Conservation (phyloP, 805 yeast species). For the Kuraishia hungarica region DNA sequence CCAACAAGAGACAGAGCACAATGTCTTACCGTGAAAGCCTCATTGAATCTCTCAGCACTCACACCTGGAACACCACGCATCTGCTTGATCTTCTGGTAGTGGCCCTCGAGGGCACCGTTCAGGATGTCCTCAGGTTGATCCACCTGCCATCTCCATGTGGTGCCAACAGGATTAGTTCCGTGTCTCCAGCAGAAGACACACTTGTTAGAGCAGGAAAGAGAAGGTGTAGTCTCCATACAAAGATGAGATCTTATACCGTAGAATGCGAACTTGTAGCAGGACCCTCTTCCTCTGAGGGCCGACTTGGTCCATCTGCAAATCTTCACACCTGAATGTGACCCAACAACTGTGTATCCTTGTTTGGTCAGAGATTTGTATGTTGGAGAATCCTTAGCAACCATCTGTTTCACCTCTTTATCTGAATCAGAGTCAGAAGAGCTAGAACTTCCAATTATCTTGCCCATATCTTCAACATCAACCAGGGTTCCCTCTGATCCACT, state of each 20-base stretch:
- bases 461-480: conserved; percentile 88
- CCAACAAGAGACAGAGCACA: conserved; percentile 93
- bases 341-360: conserved; percentile 90
- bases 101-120: conserved; percentile 82
- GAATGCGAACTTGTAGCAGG: conserved; percentile 87
- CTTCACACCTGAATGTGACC: conserved; percentile 91
- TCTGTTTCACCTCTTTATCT: conserved; percentile 46
- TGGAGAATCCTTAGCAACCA: conserved; percentile 88
- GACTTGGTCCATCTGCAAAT: conserved; percentile 96
- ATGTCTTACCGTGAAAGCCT: conserved; percentile 82
- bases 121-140: conserved; percentile 81
- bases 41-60: conserved; percentile 80
- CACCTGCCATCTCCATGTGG: conserved; percentile 94
- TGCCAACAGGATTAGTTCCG: conserved; percentile 94
- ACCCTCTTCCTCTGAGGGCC: conserved; percentile 88
- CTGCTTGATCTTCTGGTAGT: conserved; percentile 85
- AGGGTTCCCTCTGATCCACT: conserved; percentile 30
- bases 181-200: conserved; percentile 98
- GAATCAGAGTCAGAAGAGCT: background rate
- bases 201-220: conserved; percentile 87
- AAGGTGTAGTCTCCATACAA: conserved; percentile 95
- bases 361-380: conserved; percentile 82
- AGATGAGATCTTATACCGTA: conserved; percentile 86
- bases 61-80: conserved; percentile 96
- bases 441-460: conserved; percentile 35